Base-by-base conservation (phyloP, 305 asterid genomes). In the Solanum hybrid region DNA sequence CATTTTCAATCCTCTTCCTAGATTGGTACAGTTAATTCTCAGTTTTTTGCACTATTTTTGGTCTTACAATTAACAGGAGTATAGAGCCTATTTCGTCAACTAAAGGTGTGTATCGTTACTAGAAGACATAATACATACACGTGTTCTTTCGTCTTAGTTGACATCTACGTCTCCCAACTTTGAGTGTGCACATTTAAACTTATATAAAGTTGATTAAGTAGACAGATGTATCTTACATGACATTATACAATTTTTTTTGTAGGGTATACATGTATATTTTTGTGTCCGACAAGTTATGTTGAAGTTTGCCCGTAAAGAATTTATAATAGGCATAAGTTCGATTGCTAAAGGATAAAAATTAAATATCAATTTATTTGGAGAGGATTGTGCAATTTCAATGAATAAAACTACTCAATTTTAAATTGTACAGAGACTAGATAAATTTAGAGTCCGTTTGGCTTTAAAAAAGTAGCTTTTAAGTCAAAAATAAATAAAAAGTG, bases 1-100 rank as follows among this genome's bases (percentile, higher is more conserved):
- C 98, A 22, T 93, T 93, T 37, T 96, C 98, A 34, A 91, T 96
- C 93, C 93, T 97, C 87, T 96, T 97, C 92, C 97, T 97, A 88
- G 98, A 96, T 93, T 96, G 98, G 98, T 96, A 92, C 87, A 90
- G 89, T 86, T 92, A 87, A 90, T n/a, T 67, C 71, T 24, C 24
- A 33, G 73, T 29, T 96, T 96, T 87, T 89, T 94, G 92, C 97
- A 94, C 64, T 11, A 11, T 75, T 33, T 85, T 11, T 42, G 2
- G 3, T 6, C 24, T 81, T 40, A 20, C 18, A 29, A 11, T 2
- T 11, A 31, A 10, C 2, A 37, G 26, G 46, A 33, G 22, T 57
- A 51, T 33, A 83, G 29, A 18, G 40, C 74, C 4, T 83, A 46
- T 14, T 14, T 83, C 11, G 18, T 42, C 74, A n/a, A 36, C 11